Base-by-base conservation (phyloP, 306 rosid genomes). In the Potentilla sterilis region DNA sequence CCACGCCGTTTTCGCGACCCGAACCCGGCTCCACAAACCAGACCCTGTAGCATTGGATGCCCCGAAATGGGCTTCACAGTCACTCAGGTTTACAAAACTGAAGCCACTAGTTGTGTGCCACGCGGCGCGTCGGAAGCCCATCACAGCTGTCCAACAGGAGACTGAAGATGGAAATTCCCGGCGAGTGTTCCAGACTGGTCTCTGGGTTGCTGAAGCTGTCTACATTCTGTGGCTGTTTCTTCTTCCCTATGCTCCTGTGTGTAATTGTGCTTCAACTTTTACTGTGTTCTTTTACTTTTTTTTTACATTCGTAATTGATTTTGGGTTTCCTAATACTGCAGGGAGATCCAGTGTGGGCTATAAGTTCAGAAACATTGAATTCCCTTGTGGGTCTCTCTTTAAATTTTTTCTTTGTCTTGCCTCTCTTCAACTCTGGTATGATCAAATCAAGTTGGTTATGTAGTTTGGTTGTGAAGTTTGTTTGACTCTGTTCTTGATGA, bases 341-440 rank as follows among this genome's bases (percentile, higher is more conserved):
- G 97, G 97, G 97, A 70, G 97, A 94, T 83, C 97, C 98, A 43
- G 88, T 86, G 59, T 91, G 98, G 98, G 95, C 96, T 35, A 94
- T 94, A 78, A 90, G 93, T 83, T 83, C 94, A 16, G 93, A 88
- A 42, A 94, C 97, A 72, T 67, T 85, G 73, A 81, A 87, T 69
- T 88, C 96, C 79, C 87, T 91, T 67, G 71, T 90, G 77, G 96
- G 87, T 1, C 93, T 94, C 77, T 94, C 98, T 77, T 90, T 91
- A 77, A 90, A 94, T 83, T 88, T 91, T 89, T 91, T 94, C 83
- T 84, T 91, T 80, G 80, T 94, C 67, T 72, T 94, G 85, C 98
- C 96, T 67, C 78, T 89, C 67, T 28, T 87, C 70, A 90, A 94
- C 86, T 79, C 81, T 76, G 96, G 98, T 93, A 91, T 15, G 92